Evolutionary conservation across 2,329 filamentous ascomycete genomes (phyloP).

Genomic region (Fusarium multiceps): DNA sequence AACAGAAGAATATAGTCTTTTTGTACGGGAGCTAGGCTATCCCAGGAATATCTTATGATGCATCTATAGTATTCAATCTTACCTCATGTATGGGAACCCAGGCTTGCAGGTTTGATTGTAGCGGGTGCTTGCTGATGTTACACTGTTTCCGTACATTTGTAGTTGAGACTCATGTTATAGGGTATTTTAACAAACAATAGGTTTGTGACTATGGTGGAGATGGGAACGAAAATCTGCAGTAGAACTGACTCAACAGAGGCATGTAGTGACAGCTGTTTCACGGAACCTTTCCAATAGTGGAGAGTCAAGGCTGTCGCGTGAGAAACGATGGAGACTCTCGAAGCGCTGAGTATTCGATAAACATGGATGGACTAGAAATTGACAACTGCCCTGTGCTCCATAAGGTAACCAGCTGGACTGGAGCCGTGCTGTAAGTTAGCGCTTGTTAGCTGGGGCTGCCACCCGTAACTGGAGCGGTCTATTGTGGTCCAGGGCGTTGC

Average conservation of each 20-base stretch:
- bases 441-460: constrained; percentile 1
- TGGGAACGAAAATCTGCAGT: background rate
- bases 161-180: background rate
- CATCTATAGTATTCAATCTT: background rate
- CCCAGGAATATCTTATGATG: background rate
- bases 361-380: background rate
- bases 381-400: constrained; percentile 2
- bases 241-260: background rate
- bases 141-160: background rate
- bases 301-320: background rate
- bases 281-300: background rate
- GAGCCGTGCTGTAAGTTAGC: background rate
- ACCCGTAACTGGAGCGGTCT: constrained; percentile 20
- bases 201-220: background rate
- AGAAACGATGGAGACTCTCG: constrained; percentile 3
- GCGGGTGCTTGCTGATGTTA: background rate
- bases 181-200: background rate
- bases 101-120: constrained; percentile 7
- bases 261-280: background rate
- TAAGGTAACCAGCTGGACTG: background rate
- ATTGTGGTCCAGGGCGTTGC: constrained; percentile 11
- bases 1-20: background rate
- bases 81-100: background rate
- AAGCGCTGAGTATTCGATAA: constrained; percentile 1
- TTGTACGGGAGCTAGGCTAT: background rate